These are phyloP conservation scores for Brasenia schreberi DNA, from an alignment of 164 flowering plant species.

Conservation along the genomic window DNA sequence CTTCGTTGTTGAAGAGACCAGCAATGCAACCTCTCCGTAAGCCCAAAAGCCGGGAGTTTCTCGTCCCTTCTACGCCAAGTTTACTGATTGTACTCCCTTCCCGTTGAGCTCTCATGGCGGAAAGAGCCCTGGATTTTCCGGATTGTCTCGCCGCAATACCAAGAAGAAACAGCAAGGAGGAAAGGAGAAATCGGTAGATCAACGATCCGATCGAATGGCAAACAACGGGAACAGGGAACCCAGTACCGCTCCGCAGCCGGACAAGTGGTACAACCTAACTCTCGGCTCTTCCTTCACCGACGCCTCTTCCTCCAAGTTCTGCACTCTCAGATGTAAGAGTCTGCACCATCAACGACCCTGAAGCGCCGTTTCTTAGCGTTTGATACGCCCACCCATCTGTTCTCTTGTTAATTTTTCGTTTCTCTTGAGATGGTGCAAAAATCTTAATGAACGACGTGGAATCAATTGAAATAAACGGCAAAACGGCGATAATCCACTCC, in stretches of 20 bases:
- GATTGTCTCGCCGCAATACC: too few relatives aligned
- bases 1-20: too few relatives aligned
- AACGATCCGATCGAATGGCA: constrained; percentile 22
- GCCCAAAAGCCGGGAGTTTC: too few relatives aligned
- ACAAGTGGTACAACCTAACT: constrained; percentile 68
- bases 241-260: constrained; percentile 48
- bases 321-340: constrained; percentile 67
- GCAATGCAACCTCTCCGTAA: too few relatives aligned
- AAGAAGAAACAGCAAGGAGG: not conserved
- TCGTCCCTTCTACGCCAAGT: too few relatives aligned
- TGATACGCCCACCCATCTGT: not conserved
- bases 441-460: not conserved
- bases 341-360: not conserved
- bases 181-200: not conserved
- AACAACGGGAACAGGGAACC: constrained; percentile 39
- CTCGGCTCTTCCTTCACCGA: constrained; percentile 75
- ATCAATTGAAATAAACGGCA: too few relatives aligned
- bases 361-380: not conserved
- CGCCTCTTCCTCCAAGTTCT: constrained; percentile 55
- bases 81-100: too few relatives aligned
- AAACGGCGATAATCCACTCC: too few relatives aligned
- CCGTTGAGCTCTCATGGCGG: too few relatives aligned
- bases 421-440: not conserved
- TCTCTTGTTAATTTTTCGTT: not conserved
- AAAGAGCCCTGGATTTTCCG: too few relatives aligned